These are phyloP conservation scores for Thuidium tamariscinum DNA, from an alignment of 225 moss, liverwort and hornwort genomes.

Conservation along the genomic window DNA sequence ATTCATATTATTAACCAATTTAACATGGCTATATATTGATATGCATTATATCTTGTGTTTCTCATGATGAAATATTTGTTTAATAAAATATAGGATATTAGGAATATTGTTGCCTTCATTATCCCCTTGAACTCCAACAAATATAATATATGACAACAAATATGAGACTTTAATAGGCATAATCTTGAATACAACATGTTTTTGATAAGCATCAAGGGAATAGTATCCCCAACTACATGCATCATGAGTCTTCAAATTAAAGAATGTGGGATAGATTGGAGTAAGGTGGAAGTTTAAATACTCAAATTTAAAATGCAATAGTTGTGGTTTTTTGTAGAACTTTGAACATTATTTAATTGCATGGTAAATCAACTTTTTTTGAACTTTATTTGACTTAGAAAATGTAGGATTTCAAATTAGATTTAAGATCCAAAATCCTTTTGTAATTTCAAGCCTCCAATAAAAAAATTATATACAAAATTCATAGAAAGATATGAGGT, in stretches of 20 bases:
- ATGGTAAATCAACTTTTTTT: not conserved
- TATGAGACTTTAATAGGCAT: not conserved
- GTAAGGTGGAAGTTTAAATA: not conserved
- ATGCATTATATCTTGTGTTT: not conserved
- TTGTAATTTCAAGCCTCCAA: not conserved
- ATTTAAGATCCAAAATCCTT: not conserved
- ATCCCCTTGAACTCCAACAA: not conserved
- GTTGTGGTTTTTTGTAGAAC: accelerated
- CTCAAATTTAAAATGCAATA: not conserved
- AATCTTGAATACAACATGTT: not conserved
- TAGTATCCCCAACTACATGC: not conserved
- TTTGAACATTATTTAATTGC: not conserved
- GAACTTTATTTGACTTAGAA: accelerated
- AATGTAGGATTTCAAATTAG: not conserved
- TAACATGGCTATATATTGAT: not conserved
- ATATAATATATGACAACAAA: not conserved
- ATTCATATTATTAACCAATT: not conserved
- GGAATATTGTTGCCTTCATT: not conserved
- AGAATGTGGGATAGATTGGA: not conserved
- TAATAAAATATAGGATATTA: not conserved
- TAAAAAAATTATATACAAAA: not conserved
- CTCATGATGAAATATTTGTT: not conserved
- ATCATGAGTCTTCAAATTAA: not conserved
- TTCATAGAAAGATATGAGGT: not conserved
- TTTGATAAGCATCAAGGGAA: not conserved